Base-by-base conservation (phyloP, 2,329 filamentous ascomycete species). In the Ustilaginoidea virens region DNA sequence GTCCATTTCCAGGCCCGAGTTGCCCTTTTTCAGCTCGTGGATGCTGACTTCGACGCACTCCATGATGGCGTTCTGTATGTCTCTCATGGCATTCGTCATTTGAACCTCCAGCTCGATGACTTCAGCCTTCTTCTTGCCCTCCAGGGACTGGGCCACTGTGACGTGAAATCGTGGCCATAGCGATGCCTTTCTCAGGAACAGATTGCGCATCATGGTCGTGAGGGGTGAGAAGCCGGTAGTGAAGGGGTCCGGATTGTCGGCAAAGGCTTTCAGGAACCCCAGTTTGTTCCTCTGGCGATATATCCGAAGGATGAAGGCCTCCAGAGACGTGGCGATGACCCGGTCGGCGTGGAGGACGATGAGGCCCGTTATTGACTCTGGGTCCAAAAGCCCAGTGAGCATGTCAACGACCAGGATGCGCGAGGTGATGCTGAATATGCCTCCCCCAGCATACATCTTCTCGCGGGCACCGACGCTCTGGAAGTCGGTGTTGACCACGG, bases 1-100 rank as follows among this genome's bases (percentile, higher is more conserved):
- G 34, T 92, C 86, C 74, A 96, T 86, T 41, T 96, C 87, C 5
- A 98, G 61, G 2, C 85, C 86, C 1, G 74, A 69, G 45, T 94
- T 96, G 12, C 74, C 71, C 55, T 92, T 96, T 49, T 87, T 92
- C 24, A 98, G 66, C 54, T 98, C 90, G 31, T 80, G 74, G 39
- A 98, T 90, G 47, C 85, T 93, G 40, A 83, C 77, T 52, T 96
- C 87, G 12, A 98, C 86, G 47, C 90, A 98, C 48, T 96, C 87
- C 53, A 98, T 71, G 34, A 96, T 78, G 16, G 90, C 86, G 38
- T 81, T 87, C 47, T 98, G 90, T 23, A 98, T 94, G 23, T 85
- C 75, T 35, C 69, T 71, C 90, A 98, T 98, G 28, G 74, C 69
- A 21, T 92, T 81, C 5, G 83, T 93, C 87, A 98, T 96, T 17